These are phyloP conservation scores for Botryosphaeria agaves DNA, from an alignment of 2,329 filamentous ascomycete genomes.

Conservation along the genomic window DNA sequence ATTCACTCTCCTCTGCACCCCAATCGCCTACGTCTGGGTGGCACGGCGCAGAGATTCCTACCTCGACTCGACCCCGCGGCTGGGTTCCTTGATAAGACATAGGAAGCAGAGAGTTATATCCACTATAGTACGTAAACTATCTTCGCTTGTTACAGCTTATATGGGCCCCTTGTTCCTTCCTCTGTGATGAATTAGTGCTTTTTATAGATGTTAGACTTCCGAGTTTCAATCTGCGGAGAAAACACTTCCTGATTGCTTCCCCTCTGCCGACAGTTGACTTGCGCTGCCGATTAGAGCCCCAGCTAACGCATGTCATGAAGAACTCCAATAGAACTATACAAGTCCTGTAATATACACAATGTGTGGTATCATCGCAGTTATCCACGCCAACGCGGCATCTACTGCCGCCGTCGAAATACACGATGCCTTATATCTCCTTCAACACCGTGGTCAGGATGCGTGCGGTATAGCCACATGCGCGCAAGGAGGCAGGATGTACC, in stretches of 20 bases:
- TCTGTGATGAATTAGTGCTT: conserved; percentile 3
- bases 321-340: no score
- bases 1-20: not conserved
- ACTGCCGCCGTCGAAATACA: conserved; percentile 25
- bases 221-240: conserved; percentile 13
- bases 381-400: conserved; percentile 23
- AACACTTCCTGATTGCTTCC: conserved; percentile 10
- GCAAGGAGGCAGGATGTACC: conserved; percentile 62
- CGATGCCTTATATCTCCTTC: conserved; percentile 18
- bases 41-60: not conserved
- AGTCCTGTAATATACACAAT: conserved; percentile 18
- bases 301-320: no score
- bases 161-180: not conserved
- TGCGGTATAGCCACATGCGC: conserved; percentile 66
- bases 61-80: not conserved
- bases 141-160: not conserved
- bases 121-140: not conserved
- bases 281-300: no score
- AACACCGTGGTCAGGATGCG: conserved; percentile 69
- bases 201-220: conserved; percentile 27
- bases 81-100: not conserved
- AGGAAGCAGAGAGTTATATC: not conserved
- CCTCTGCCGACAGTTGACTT: no score
- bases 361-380: conserved; percentile 34
- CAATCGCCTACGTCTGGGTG: not conserved